Evolutionary conservation across 225 moss, liverwort and hornwort species (phyloP).

Genomic region (Polytrichum formosum): DNA sequence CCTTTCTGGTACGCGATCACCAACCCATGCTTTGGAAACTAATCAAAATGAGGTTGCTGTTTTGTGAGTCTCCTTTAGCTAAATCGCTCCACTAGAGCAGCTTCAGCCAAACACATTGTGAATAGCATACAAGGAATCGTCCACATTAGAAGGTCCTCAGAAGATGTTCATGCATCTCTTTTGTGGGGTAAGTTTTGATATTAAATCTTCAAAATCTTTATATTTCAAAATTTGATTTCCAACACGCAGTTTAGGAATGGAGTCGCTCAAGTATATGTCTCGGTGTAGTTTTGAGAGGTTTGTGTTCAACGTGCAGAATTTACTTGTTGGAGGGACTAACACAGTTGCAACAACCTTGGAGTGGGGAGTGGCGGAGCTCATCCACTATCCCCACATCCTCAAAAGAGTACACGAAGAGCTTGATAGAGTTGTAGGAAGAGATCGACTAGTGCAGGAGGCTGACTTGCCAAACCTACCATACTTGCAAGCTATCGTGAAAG

Average conservation of each 20-base stretch:
- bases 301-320: background rate
- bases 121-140: too few species aligned
- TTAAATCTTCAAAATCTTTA: background rate
- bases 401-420: constrained; percentile 24
- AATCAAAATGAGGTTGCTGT: too few species aligned
- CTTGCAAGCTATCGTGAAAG: constrained; percentile 56
- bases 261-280: background rate
- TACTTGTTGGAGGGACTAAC: background rate
- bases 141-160: too few species aligned
- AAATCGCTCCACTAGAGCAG: too few species aligned
- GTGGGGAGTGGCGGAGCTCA: background rate
- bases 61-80: too few species aligned
- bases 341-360: background rate
- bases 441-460: constrained; percentile 65
- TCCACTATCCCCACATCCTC: background rate
- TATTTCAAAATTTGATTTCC: background rate
- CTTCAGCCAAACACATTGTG: too few species aligned
- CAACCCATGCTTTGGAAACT: too few species aligned
- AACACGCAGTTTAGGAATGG: background rate
- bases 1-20: background rate
- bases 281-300: background rate
- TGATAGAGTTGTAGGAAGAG: constrained; percentile 34
- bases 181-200: too few species aligned
- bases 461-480: constrained; percentile 54
- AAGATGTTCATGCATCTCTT: too few species aligned